These are phyloP conservation scores for Baudoinia panamericana DNA, from an alignment of 495 filamentous ascomycete species.

Conservation along the genomic window DNA sequence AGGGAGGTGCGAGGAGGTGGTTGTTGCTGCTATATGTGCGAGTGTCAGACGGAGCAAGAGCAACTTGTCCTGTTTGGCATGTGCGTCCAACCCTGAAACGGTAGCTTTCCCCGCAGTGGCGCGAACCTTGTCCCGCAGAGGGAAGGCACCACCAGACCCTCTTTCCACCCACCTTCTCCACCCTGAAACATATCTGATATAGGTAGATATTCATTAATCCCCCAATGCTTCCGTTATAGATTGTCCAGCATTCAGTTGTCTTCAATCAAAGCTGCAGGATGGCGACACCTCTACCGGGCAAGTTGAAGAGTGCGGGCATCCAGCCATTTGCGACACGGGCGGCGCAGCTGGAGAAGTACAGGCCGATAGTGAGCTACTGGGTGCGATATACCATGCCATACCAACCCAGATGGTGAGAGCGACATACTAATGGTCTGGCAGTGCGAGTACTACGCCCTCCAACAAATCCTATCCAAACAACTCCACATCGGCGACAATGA, in stretches of 20 bases:
- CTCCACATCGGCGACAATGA: slow-evolving; percentile 68
- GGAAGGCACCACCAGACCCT: too few relatives aligned
- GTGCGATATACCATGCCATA: too few relatives aligned
- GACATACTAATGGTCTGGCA: slow-evolving; percentile 12
- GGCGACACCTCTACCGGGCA: slow-evolving; percentile 59
- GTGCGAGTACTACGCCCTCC: slow-evolving; percentile 90
- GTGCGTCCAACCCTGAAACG: not conserved
- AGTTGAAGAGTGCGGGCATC: slow-evolving; percentile 64
- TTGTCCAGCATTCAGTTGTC: too few relatives aligned
- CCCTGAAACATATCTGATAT: too few relatives aligned
- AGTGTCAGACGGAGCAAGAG: not conserved
- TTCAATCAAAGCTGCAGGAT: slow-evolving; percentile 40
- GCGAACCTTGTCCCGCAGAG: too few relatives aligned
- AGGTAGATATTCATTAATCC: too few relatives aligned
- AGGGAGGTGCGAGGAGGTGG: not conserved
- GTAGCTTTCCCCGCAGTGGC: slow-evolving; percentile 3
- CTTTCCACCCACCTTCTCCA: too few relatives aligned
- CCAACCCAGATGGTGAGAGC: not conserved
- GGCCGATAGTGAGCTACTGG: slow-evolving; percentile 86
- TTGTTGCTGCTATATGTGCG: not conserved
- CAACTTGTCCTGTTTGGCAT: slow-evolving; percentile 4
- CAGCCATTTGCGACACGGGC: slow-evolving; percentile 68
- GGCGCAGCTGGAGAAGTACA: slow-evolving; percentile 66
- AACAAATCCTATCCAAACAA: slow-evolving; percentile 69
- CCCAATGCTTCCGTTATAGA: too few relatives aligned